Conservation (phyloP, 352 stramenopile species). For the Phytophthora citricola region DNA sequence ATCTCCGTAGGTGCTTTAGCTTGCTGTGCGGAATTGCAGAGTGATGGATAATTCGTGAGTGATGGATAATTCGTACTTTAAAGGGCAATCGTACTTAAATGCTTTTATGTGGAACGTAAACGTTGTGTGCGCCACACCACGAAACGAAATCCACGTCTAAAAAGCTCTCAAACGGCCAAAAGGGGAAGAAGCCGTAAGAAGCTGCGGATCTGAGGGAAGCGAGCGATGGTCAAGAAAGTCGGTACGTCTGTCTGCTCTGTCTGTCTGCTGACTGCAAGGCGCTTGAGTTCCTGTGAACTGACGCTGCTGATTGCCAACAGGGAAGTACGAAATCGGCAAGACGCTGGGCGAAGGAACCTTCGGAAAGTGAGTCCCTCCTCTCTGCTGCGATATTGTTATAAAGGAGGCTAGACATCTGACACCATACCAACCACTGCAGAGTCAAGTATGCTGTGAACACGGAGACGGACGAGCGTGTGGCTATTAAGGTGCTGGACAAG, state of each 20-base stretch:
- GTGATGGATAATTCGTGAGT: background rate
- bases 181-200: slow-evolving; percentile 5
- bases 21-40: slow-evolving; percentile 1
- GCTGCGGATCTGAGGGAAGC: slow-evolving; percentile 16
- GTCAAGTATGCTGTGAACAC: slow-evolving; percentile 96
- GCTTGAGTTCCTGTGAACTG: background rate
- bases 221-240: slow-evolving; percentile 66
- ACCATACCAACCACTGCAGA: slow-evolving; percentile 34
- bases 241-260: slow-evolving; percentile 32
- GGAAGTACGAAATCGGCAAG: slow-evolving; percentile 97
- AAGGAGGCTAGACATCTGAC: background rate
- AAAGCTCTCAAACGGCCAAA: slow-evolving; percentile 26
- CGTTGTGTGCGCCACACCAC: slow-evolving; percentile 19
- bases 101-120: slow-evolving; percentile 7
- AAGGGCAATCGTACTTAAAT: background rate
- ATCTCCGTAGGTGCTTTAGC: background rate
- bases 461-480: slow-evolving; percentile 94
- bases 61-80: slow-evolving; percentile 10
- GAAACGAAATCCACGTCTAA: slow-evolving; percentile 28
- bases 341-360: slow-evolving; percentile 97
- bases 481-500: slow-evolving; percentile 99
- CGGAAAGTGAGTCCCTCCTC: slow-evolving; percentile 86
- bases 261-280: background rate
- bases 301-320: slow-evolving; percentile 30
- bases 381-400: background rate